Conservation (phyloP, 805 yeast species). For the Isabelozyma rhagii region DNA sequence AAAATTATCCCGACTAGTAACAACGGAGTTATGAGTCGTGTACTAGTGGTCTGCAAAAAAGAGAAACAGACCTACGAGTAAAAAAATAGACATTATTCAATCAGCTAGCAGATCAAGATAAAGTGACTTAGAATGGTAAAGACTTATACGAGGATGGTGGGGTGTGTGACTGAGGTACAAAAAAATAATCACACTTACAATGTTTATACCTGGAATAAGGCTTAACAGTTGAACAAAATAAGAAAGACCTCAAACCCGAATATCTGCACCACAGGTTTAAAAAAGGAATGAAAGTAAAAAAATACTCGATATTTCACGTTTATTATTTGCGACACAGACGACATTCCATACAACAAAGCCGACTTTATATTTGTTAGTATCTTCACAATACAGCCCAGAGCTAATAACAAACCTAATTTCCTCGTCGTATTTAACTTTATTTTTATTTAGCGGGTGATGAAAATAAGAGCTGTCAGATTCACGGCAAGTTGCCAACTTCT, state of each 20-base stretch:
- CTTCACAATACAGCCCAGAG: background rate
- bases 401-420: background rate
- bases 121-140: background rate
- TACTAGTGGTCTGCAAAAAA: background rate
- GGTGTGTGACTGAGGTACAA: background rate
- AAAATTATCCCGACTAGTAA: background rate
- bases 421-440: background rate
- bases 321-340: background rate
- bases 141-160: background rate
- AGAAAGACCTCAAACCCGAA: background rate
- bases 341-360: background rate
- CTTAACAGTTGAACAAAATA: background rate
- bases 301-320: background rate
- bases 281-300: background rate
- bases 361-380: background rate
- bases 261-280: background rate
- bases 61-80: background rate
- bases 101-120: background rate
- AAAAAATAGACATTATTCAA: background rate
- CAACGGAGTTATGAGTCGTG: background rate
- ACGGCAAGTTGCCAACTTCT: too few species aligned
- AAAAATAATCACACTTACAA: background rate
- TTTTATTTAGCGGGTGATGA: background rate
- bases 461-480: background rate
- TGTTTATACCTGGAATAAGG: background rate